Base-by-base conservation (phyloP, 2,329 filamentous ascomycete genomes). In the Fusarium goolgardi region DNA sequence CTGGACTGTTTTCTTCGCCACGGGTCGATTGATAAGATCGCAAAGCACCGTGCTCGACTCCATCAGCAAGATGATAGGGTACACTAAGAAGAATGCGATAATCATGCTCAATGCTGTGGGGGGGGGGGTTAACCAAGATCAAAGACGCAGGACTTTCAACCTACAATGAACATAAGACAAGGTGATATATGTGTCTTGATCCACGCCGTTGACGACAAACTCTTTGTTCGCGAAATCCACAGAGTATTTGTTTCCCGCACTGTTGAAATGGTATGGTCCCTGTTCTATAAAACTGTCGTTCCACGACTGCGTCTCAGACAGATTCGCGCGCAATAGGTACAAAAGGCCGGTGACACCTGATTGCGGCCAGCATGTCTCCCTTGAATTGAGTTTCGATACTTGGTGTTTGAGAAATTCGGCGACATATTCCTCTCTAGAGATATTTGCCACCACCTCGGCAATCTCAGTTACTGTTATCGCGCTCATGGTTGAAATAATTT, bases 11-110 rank as follows among this genome's bases (percentile, higher is more conserved):
- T 55, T 49, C 8, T 62, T 62, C 2, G 59, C 57, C 4, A 62
- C 13, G 0, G 59, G 59, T 6, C 59, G 59, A 15, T 62, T 62
- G 57, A 62, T 62, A 16, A 62, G 59, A 37, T 62, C 59, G 32
- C 59, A 62, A 3, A 62, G 18, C 9, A 62, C 59, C 2, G 47
- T 55, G 0, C 34, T 41, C 1, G 59, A 62, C 13, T 62, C 59
- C 59, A 62, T 62, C 0, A 62, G 40, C 0, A 62, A 21, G 9
- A 62, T 62, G 0, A 62, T 43, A 0, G 59, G 57, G 6, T 62
- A 62, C 1, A 55, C 47, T 3, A 62, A 6, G 0, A 62, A 62
- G n/a, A 62, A 62, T 0, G 59, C 59, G 20, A 62, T 10, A 1
- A 62, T 62, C 20, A 62, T 7, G 21, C 47, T 35, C 6, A 62